Base-by-base conservation (phyloP, 2,329 filamentous ascomycete genomes). In the Fusarium bulbicola region DNA sequence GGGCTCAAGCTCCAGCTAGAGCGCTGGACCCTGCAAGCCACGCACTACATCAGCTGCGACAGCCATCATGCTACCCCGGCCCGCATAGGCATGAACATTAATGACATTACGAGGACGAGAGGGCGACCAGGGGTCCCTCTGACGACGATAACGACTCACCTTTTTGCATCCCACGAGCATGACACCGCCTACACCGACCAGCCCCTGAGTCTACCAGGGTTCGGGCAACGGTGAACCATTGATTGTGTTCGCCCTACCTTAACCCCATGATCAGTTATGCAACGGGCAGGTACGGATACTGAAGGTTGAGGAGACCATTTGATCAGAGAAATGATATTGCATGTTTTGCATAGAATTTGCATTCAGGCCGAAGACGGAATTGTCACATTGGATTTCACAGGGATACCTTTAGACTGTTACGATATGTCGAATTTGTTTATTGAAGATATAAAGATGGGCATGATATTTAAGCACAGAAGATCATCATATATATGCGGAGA, bases 1-100 rank as follows among this genome's bases (percentile, higher is more conserved):
- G 61, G 85, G 86, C 57, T 81, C 80, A 57, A 73, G 50, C 59
- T 72, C 69, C 52, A 75, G 68, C 60, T 80, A 72, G 70, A 79
- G 66, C 62, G 64, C 43, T 37, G 54, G 52, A 46, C 58, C 42
- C 46, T 54, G 62, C 57, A 57, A 69, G 26, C 37, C 34, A 68
- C 37, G 47, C 56, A 68, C 53, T 56, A 66, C 57, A 72, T 69
- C 68, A 68, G 69, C 63, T 63, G 56, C 63, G 60, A 73, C 53
- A 54, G 47, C 64, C 62, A 60, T 62, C 60, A 65, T 60, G 73
- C 66, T 68, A 60, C 63, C 67, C 63, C 59, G 43, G 56, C 65
- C 62, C 63, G 63, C 63, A 70, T 60, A 67, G 52, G 70, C 72
- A 76, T 76, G 70, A 75, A 65, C 63, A 78, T 75, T 78, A 68